Evolutionary conservation across 805 yeast genomes (phyloP), one percentile per base, ranked within the genome.

Genomic region (Pachysolen tannophilus): DNA sequence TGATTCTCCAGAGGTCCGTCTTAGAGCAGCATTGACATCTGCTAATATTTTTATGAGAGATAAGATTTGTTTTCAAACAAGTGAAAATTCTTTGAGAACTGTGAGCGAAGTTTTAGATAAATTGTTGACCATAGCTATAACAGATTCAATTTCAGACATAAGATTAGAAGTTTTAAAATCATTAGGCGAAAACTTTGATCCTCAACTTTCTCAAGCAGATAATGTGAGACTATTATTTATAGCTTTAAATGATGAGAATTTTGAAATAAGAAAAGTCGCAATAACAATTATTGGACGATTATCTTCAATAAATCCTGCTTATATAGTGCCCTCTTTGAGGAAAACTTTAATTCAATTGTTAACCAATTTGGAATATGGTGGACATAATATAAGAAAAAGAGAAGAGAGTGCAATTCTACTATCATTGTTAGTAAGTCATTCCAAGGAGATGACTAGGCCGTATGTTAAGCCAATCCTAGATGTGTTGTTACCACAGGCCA

Each of bases 131-230:
- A 69, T 86, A 7, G 86, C 94, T 3, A 82, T 90, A 10, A 82
- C 95, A 0, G 99, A 92, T 46, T 85, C 95, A 0, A 74, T 74
- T 3, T 74, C 90, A 2, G 97, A 88, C 39, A 84, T 90, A 21
- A 65, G 99, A 38, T 60, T 83, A 8, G 88, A 83, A 42, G 86
- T 90, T 1, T 61, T 92, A 38, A 69, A 70, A 34, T 71, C 87
- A 30, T 62, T 94, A 26, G 83, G 83, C 25, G 71, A 78, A 2
- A 69, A 70, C 39, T 83, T 90, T 53, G 97, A 92, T 49, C 84
- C 95, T 0, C 97, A 92, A 49, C 58, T 92, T 21, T 85, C 97
- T 0, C 97, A 92, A 54, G 94, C 96, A 1, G 94, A 84, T 40
- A 88, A 87, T 53, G 90, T 88, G 21, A 68, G 85, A 36, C 58